Conservation (phyloP, 2,329 filamentous ascomycete species). For the Podosphaera fusca region DNA sequence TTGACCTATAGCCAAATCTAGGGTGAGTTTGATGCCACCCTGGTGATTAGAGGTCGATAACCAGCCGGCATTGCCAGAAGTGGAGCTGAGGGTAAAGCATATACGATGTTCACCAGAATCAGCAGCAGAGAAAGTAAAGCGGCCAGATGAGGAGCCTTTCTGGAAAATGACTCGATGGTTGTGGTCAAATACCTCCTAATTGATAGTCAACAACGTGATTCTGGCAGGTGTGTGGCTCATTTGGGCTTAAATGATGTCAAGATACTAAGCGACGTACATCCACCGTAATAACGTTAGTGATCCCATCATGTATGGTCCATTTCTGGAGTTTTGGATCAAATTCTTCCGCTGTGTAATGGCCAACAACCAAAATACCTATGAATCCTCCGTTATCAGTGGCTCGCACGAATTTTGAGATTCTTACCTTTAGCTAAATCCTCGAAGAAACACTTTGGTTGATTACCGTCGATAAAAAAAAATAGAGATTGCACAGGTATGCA, state of each 20-base stretch:
- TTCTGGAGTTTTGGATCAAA: conserved; percentile 45
- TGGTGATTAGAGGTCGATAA: conserved; percentile 38
- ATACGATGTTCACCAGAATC: conserved; percentile 90
- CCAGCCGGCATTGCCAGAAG: conserved; percentile 47
- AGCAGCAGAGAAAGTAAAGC: conserved; percentile 87
- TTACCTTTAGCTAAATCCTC: conserved; percentile 86
- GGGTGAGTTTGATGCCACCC: conserved; percentile 58
- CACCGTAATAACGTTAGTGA: conserved; percentile 76
- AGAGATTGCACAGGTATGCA: conserved; percentile 51
- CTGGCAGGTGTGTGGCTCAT: background rate
- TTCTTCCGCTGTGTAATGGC: conserved; percentile 72
- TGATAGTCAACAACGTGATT: background rate
- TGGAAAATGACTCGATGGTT: conserved; percentile 90
- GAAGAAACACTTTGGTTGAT: conserved; percentile 81
- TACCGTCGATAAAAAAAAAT: conserved; percentile 87
- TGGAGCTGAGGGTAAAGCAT: conserved; percentile 74
- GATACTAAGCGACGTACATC: conserved; percentile 31
- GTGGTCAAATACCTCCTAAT: conserved; percentile 77
- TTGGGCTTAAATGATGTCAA: background rate
- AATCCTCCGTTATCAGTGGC: background rate
- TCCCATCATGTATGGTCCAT: conserved; percentile 51
- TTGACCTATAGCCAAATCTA: conserved; percentile 87
- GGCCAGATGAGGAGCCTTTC: conserved; percentile 49
- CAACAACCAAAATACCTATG: conserved; percentile 62
- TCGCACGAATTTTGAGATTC: background rate